A percentile compares a stretch with the other conserved stretches of the same genome.
Evolutionary conservation across 108 stramenopile species (phyloP).

Genomic region (Nannochloropsis salina): DNA sequence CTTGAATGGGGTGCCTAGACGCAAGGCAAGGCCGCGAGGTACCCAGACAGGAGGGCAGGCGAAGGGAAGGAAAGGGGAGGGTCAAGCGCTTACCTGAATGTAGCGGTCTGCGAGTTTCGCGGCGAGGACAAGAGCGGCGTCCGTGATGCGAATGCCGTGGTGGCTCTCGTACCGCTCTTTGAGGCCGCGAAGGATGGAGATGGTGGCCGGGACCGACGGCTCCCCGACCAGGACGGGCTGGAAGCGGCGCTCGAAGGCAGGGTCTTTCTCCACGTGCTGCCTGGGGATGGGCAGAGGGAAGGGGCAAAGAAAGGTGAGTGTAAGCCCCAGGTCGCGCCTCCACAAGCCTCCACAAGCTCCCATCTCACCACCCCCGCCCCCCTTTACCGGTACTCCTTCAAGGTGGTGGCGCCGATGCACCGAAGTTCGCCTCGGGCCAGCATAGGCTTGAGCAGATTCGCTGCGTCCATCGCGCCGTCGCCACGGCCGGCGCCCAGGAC

Average conservation of each 20-base stretch:
- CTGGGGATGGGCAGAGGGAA: constrained; percentile 61
- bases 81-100: constrained; percentile 50
- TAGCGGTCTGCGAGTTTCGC: constrained; percentile 81
- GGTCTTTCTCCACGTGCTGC: constrained; percentile 76
- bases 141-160: constrained; percentile 77
- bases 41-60: neutral
- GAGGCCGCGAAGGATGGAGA: constrained; percentile 88
- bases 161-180: constrained; percentile 84
- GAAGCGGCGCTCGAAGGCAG: constrained; percentile 91
- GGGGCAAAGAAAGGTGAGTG: constrained; percentile 53
- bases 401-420: constrained; percentile 93
- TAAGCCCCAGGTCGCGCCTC: neutral
- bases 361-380: constrained; percentile 51
- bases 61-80: neutral
- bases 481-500: constrained; percentile 86
- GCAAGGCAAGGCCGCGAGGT: neutral
- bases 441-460: constrained; percentile 94
- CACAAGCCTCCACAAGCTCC: constrained; percentile 58
- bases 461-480: constrained; percentile 91
- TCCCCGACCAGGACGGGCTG: constrained; percentile 86
- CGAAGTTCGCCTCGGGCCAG: constrained; percentile 89
- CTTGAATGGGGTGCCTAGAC: no score
- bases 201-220: constrained; percentile 82
- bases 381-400: constrained; percentile 78
- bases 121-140: constrained; percentile 75